phyloP scores from a whole-genome alignment of 73 alveolate species.

The Paramecium bursaria region DNA sequence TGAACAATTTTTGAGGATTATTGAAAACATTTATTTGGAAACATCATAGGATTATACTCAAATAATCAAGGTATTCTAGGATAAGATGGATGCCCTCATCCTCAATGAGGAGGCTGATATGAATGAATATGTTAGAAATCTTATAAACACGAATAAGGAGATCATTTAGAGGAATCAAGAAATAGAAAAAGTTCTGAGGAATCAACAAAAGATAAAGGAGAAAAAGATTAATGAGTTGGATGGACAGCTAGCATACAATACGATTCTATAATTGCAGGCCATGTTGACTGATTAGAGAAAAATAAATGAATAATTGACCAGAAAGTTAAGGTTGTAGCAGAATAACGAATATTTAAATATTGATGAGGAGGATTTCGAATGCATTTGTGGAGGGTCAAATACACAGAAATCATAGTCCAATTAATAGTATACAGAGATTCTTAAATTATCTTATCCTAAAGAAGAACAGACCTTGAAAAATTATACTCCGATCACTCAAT shows the following conservation, averaged over 20 bases:
- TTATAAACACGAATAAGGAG: neutral
- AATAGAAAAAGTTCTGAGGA: neutral
- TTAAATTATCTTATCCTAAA: neutral
- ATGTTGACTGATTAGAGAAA: neutral
- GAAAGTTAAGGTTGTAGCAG: too few relatives aligned
- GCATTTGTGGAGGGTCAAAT: neutral
- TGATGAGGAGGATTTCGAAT: neutral
- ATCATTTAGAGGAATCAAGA: neutral
- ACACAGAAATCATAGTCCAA: too few relatives aligned
- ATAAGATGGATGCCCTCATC: too few relatives aligned
- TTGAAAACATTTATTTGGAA: neutral
- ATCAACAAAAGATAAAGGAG: neutral
- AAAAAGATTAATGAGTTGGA: neutral
- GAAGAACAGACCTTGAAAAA: neutral
- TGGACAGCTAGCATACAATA: neutral
- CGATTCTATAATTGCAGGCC: neutral
- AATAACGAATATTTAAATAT: too few relatives aligned
- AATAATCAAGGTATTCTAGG: too few relatives aligned
- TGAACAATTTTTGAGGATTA: slow-evolving; percentile 6
- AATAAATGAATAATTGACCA: neutral
- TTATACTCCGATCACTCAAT: neutral
- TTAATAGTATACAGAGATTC: too few relatives aligned
- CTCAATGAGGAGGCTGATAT: neutral
- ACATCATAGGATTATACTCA: too few relatives aligned
- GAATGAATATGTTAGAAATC: neutral